These are phyloP conservation scores for Pholiota microspora DNA, from an alignment of 768 basidiomycete genomes.

Conservation along the genomic window DNA sequence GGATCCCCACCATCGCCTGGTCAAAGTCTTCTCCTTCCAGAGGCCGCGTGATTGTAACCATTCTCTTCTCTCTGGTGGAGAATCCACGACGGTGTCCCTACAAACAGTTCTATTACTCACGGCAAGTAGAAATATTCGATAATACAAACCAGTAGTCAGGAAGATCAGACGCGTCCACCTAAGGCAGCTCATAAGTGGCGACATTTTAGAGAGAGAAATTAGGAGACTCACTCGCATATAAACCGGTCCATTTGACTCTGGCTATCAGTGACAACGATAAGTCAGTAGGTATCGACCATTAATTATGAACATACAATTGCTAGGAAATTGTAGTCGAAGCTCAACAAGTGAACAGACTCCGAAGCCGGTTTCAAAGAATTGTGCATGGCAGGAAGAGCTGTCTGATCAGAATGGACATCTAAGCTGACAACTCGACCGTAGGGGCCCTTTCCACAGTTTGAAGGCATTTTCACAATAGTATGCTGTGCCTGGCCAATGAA, in stretches of 20 bases:
- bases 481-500: constrained; percentile 20
- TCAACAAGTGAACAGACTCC: constrained; percentile 17
- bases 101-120: background rate
- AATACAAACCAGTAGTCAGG: constrained; percentile 14
- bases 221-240: background rate
- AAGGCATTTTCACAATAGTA: constrained; percentile 24
- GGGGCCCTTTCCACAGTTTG: constrained; percentile 23
- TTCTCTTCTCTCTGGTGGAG: constrained; percentile 10
- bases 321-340: constrained; percentile 19
- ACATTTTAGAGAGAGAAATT: background rate
- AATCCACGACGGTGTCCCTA: constrained; percentile 12
- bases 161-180: constrained; percentile 11
- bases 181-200: background rate
- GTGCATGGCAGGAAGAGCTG: constrained; percentile 11
- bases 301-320: constrained; percentile 9
- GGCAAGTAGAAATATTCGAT: no score
- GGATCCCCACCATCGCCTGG: constrained; percentile 15
- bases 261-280: background rate
- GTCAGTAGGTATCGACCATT: background rate
- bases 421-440: constrained; percentile 24
- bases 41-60: constrained; percentile 12
- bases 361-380: constrained; percentile 13
- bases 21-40: constrained; percentile 6
- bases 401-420: constrained; percentile 18
- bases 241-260: constrained; percentile 10